These are phyloP conservation scores for Colletotrichum euphorbiae DNA, from an alignment of 2,329 filamentous ascomycete genomes.

Conservation along the genomic window DNA sequence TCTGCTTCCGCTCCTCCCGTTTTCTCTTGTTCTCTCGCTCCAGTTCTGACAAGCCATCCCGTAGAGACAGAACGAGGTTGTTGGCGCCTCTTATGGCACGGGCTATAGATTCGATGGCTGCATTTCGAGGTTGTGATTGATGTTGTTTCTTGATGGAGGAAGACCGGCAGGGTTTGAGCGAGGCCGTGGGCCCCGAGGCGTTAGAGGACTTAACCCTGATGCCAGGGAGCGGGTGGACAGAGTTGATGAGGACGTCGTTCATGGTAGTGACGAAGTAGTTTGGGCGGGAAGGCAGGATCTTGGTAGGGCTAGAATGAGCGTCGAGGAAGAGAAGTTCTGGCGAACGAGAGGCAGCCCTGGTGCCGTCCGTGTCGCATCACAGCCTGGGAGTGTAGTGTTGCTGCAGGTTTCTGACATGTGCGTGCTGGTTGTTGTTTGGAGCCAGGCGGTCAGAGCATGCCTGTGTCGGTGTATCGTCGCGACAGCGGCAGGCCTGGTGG, in stretches of 20 bases:
- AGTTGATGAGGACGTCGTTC: constrained; percentile 40
- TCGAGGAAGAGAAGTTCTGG: constrained; percentile 2
- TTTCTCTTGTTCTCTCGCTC: constrained; percentile 60
- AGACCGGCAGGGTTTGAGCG: constrained; percentile 30
- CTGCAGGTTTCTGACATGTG: constrained; percentile 33
- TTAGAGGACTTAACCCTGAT: constrained; percentile 29
- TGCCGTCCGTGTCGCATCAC: constrained; percentile 38
- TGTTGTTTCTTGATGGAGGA: constrained; percentile 33
- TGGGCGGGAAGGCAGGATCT: neutral
- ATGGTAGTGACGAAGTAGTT: constrained; percentile 19
- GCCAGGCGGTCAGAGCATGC: constrained; percentile 33
- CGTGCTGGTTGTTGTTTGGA: constrained; percentile 13
- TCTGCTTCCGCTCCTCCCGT: constrained; percentile 70
- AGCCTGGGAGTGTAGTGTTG: constrained; percentile 18
- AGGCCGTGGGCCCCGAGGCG: constrained; percentile 1
- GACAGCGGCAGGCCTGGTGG: constrained; percentile 7
- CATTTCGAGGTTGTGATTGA: constrained; percentile 15
- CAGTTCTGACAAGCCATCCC: constrained; percentile 64
- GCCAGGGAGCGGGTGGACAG: constrained; percentile 32
- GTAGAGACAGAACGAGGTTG: constrained; percentile 58
- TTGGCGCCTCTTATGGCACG: constrained; percentile 55
- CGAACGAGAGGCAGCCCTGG: constrained; percentile 25
- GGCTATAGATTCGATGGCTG: constrained; percentile 42
- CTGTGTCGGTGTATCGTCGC: constrained; percentile 27
- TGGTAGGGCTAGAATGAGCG: neutral